phyloP scores from a whole-genome alignment of 352 stramenopile genomes.

The Phytopythium chamaehyphon region DNA sequence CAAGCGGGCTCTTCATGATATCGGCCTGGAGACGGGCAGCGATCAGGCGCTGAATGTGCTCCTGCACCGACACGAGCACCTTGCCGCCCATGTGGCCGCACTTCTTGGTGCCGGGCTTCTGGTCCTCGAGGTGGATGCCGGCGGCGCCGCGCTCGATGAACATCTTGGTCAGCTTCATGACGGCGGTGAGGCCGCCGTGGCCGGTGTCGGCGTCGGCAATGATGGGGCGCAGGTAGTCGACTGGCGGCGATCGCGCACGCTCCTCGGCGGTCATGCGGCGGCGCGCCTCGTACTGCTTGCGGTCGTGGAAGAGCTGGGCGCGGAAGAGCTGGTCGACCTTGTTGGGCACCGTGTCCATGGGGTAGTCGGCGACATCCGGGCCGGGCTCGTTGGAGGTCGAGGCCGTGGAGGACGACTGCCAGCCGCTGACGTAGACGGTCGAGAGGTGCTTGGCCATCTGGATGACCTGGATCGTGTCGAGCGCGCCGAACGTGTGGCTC shows the following conservation, averaged over 20 bases:
- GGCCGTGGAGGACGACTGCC: slow-evolving; percentile 95
- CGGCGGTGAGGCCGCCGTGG: slow-evolving; percentile 93
- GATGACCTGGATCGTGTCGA: slow-evolving; percentile 95
- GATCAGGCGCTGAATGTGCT: slow-evolving; percentile 97
- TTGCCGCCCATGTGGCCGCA: slow-evolving; percentile 99
- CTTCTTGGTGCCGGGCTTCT: slow-evolving; percentile 99
- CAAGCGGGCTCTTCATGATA: slow-evolving; percentile 92
- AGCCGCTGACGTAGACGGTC: slow-evolving; percentile 96
- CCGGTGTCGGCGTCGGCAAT: slow-evolving; percentile 98
- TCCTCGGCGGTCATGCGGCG: slow-evolving; percentile 76
- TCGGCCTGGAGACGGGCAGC: slow-evolving; percentile 95
- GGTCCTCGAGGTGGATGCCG: slow-evolving; percentile 98
- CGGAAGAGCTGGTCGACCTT: slow-evolving; percentile 98
- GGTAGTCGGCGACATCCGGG: slow-evolving; percentile 98
- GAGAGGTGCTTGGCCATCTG: slow-evolving; percentile 94
- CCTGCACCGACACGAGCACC: slow-evolving; percentile 95
- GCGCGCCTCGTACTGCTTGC: slow-evolving; percentile 94
- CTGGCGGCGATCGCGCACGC: slow-evolving; percentile 64
- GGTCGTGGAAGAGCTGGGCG: slow-evolving; percentile 96
- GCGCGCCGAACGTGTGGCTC: slow-evolving; percentile 85
- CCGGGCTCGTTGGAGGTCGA: slow-evolving; percentile 95
- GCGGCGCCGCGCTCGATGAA: slow-evolving; percentile 97
- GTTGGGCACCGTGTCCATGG: slow-evolving; percentile 97
- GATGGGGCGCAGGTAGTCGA: slow-evolving; percentile 97
- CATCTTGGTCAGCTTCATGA: slow-evolving; percentile 99